Conservation (phyloP, 2,329 filamentous ascomycete genomes). For the Claviceps arundinis region DNA sequence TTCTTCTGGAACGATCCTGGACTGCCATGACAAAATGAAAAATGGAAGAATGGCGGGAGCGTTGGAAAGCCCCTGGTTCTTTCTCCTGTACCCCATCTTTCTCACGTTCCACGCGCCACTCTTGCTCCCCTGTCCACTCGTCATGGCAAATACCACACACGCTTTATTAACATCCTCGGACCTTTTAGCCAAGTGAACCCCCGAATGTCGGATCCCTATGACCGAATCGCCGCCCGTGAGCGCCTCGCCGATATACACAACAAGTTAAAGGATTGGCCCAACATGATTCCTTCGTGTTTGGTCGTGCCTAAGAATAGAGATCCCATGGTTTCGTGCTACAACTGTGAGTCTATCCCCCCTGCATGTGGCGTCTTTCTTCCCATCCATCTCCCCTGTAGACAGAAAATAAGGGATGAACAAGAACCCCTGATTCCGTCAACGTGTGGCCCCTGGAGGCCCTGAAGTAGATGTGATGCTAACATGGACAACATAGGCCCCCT, state of each 20-base stretch:
- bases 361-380: no score
- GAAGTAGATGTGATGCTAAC: no score
- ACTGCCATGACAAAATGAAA: background rate
- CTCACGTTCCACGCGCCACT: no score
- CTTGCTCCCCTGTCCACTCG: no score
- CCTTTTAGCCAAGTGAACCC: conserved; percentile 14
- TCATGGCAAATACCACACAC: background rate
- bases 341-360: conserved; percentile 10
- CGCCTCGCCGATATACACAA: conserved; percentile 16
- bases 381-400: no score
- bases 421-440: no score
- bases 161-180: conserved; percentile 3
- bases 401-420: no score
- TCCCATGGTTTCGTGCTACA: conserved; percentile 9
- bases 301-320: conserved; percentile 11
- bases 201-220: conserved; percentile 5
- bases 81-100: background rate
- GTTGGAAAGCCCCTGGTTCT: background rate
- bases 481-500: conserved; percentile 18
- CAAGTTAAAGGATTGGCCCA: conserved; percentile 22
- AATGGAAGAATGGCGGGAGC: no score
- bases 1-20: background rate
- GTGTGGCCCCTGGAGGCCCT: no score
- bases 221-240: conserved; percentile 9
- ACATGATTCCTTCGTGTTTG: conserved; percentile 22